phyloP scores from a whole-genome alignment of 176 grass and related monocot genomes.

The Zizania latifolia region DNA sequence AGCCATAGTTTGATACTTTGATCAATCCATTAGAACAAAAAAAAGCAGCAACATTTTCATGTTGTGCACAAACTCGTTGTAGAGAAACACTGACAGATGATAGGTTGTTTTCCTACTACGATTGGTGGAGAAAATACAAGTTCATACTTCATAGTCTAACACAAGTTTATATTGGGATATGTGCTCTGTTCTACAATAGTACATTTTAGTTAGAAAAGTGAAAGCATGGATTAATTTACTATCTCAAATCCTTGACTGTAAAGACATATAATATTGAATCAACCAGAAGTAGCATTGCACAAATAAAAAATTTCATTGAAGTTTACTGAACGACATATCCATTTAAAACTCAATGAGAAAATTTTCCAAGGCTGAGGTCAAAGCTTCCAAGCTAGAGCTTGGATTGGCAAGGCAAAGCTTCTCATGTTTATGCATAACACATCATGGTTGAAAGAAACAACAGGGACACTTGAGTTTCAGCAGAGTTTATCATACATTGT shows the following conservation, averaged over 20 bases:
- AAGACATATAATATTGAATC: background rate
- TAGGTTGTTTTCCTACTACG: too few species aligned
- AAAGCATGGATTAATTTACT: background rate
- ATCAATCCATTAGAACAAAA: background rate
- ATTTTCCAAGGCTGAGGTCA: background rate
- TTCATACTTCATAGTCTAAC: background rate
- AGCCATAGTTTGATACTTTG: background rate
- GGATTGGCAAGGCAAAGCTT: background rate
- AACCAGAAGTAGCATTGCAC: background rate
- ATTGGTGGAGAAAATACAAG: constrained; percentile 15
- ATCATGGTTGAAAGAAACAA: background rate
- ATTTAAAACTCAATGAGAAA: background rate
- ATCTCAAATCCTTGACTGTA: background rate
- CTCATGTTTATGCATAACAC: background rate
- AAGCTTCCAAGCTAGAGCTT: background rate
- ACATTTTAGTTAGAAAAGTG: background rate
- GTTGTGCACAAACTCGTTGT: background rate
- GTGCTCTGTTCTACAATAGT: background rate
- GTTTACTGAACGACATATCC: background rate
- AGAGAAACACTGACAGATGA: too few species aligned
- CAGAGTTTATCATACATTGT: background rate
- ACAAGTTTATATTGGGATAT: background rate
- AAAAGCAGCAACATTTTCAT: background rate
- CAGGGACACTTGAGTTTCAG: too few species aligned
- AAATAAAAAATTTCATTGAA: background rate